Percentiles rank a stretch among this genome's conserved stretches.
These are phyloP conservation scores for Tolypocladium tundrense DNA, from an alignment of 2,329 filamentous ascomycete species.

Conservation along the genomic window DNA sequence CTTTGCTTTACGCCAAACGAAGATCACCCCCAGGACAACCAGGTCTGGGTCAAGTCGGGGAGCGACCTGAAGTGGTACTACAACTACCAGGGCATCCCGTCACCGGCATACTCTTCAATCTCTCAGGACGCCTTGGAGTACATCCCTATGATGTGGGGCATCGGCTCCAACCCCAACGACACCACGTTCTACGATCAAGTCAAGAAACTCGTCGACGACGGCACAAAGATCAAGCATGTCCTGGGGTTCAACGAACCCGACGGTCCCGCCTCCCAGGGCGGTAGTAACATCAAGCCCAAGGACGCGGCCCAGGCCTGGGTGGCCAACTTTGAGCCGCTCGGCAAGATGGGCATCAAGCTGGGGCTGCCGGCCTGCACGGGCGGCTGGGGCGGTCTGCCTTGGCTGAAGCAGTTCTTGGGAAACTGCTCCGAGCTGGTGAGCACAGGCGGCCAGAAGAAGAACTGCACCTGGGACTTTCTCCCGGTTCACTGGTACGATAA, in stretches of 20 bases:
- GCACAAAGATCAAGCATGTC: slow-evolving; percentile 53
- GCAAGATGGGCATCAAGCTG: slow-evolving; percentile 51
- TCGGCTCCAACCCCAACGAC: slow-evolving; percentile 34
- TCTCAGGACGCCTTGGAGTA: slow-evolving; percentile 55
- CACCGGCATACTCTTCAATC: slow-evolving; percentile 35
- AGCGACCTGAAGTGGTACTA: slow-evolving; percentile 74
- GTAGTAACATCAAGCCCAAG: slow-evolving; percentile 49
- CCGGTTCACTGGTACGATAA: slow-evolving; percentile 60
- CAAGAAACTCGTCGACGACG: slow-evolving; percentile 36
- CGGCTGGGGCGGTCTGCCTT: slow-evolving; percentile 46
- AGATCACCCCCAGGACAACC: slow-evolving; percentile 48
- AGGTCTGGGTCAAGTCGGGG: slow-evolving; percentile 47
- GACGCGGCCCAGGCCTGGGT: slow-evolving; percentile 61
- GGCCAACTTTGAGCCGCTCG: slow-evolving; percentile 59
- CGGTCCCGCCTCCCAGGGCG: slow-evolving; percentile 41
- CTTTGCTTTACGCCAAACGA: slow-evolving; percentile 56
- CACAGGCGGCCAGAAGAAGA: slow-evolving; percentile 22
- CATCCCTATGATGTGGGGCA: slow-evolving; percentile 73
- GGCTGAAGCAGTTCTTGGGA: slow-evolving; percentile 56
- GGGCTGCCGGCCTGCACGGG: slow-evolving; percentile 65
- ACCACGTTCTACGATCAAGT: slow-evolving; percentile 54
- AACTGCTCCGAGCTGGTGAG: slow-evolving; percentile 53
- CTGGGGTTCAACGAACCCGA: slow-evolving; percentile 78
- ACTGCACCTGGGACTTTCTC: slow-evolving; percentile 55
- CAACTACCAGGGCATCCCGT: slow-evolving; percentile 57